A percentile compares a stretch with the other conserved stretches of the same genome.
These are phyloP conservation scores for Akanthomyces uredinophilus DNA, from an alignment of 2,329 filamentous ascomycete species.

Conservation along the genomic window DNA sequence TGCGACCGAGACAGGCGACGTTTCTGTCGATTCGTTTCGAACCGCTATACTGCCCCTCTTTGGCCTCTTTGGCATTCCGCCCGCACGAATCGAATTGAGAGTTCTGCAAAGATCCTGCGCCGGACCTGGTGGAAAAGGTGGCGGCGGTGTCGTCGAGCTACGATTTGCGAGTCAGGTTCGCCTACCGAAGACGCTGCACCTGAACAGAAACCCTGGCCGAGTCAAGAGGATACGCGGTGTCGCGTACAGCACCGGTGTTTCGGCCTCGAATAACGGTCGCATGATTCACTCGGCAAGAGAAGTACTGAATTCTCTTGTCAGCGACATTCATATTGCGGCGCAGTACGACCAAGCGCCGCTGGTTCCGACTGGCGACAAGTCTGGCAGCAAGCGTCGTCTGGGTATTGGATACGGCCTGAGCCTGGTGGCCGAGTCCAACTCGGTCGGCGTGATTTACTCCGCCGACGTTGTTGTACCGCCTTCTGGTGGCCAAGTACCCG, in stretches of 20 bases:
- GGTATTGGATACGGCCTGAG: slow-evolving; percentile 91
- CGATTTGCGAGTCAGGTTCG: slow-evolving; percentile 91
- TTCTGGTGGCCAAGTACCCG: slow-evolving; percentile 74
- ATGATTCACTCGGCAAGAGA: slow-evolving; percentile 91
- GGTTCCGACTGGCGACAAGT: slow-evolving; percentile 48
- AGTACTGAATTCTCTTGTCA: slow-evolving; percentile 77
- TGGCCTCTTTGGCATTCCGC: slow-evolving; percentile 78
- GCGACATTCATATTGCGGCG: slow-evolving; percentile 85
- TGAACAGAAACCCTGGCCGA: slow-evolving; percentile 73
- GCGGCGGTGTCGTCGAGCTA: slow-evolving; percentile 88
- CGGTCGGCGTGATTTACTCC: slow-evolving; percentile 74
- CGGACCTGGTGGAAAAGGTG: slow-evolving; percentile 68
- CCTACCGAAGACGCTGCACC: slow-evolving; percentile 87
- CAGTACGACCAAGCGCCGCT: slow-evolving; percentile 66
- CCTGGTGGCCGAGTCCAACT: slow-evolving; percentile 86
- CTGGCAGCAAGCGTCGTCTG: slow-evolving; percentile 55
- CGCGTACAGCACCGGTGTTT: slow-evolving; percentile 87
- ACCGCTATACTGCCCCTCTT: slow-evolving; percentile 89
- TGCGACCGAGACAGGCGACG: slow-evolving; percentile 75
- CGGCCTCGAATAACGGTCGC: slow-evolving; percentile 85
- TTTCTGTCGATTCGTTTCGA: slow-evolving; percentile 88
- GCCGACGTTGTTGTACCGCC: slow-evolving; percentile 75
- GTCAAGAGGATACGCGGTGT: slow-evolving; percentile 89
- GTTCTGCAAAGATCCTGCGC: slow-evolving; percentile 77
- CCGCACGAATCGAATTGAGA: slow-evolving; percentile 76